Evolutionary conservation across 768 basidiomycete genomes (phyloP).

Genomic region (Lactarius trivialis): DNA sequence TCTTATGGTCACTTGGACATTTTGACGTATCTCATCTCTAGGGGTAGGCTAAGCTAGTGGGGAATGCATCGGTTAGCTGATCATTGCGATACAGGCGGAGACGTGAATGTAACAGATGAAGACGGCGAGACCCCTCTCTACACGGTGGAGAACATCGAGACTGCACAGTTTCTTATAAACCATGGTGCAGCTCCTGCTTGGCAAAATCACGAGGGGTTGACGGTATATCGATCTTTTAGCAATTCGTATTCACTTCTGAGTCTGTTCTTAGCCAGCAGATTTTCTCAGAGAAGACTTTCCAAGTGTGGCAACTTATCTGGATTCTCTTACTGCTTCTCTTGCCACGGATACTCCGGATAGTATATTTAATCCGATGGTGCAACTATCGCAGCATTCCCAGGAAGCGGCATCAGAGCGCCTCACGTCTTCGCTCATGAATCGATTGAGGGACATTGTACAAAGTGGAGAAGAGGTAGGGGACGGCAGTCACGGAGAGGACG

Average conservation of each 20-base stretch:
- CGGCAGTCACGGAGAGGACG: slow-evolving; percentile 50
- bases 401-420: slow-evolving; percentile 63
- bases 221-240: slow-evolving; percentile 43
- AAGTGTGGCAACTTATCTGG: slow-evolving; percentile 56
- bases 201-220: slow-evolving; percentile 65
- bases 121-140: slow-evolving; percentile 92
- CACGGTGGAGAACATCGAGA: slow-evolving; percentile 76
- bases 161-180: slow-evolving; percentile 71
- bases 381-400: slow-evolving; percentile 61
- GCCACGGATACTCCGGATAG: slow-evolving; percentile 22
- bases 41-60: slow-evolving; percentile 38
- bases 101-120: slow-evolving; percentile 78
- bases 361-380: slow-evolving; percentile 18
- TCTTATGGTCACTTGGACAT: slow-evolving; percentile 80
- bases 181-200: slow-evolving; percentile 62
- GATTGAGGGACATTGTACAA: slow-evolving; percentile 62
- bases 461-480: slow-evolving; percentile 48
- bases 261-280: slow-evolving; percentile 51
- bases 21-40: slow-evolving; percentile 69
- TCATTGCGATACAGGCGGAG: slow-evolving; percentile 49
- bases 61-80: neutral
- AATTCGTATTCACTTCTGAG: neutral
- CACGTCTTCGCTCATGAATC: slow-evolving; percentile 58
- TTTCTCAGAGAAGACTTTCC: slow-evolving; percentile 68
- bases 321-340: slow-evolving; percentile 30